These are phyloP conservation scores for Hymenoscyphus salicellus DNA, from an alignment of 2,329 filamentous ascomycete species.

Conservation along the genomic window DNA sequence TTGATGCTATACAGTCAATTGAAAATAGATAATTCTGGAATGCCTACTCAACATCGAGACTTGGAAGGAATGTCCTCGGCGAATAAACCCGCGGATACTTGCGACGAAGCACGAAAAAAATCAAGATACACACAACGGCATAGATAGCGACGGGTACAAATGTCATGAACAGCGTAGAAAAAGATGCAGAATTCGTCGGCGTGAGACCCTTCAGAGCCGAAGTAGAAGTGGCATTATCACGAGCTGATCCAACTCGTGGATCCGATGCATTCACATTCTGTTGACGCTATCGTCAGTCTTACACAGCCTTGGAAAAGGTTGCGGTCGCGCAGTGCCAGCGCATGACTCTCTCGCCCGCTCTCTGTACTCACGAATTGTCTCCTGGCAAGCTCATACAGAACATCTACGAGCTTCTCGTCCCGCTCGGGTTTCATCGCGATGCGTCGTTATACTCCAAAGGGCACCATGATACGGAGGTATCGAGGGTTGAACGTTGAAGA, in stretches of 20 bases:
- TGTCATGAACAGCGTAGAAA: slow-evolving; percentile 46
- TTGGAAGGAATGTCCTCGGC: slow-evolving; percentile 51
- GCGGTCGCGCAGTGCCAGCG: background rate
- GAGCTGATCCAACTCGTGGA: slow-evolving; percentile 44
- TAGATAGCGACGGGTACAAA: slow-evolving; percentile 52
- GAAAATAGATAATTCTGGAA: background rate
- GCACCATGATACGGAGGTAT: slow-evolving; percentile 1
- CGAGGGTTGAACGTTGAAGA: background rate
- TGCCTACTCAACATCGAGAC: slow-evolving; percentile 49
- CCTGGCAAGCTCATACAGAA: slow-evolving; percentile 4
- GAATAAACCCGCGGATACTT: slow-evolving; percentile 53
- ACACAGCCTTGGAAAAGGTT: background rate
- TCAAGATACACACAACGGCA: slow-evolving; percentile 46
- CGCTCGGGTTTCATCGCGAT: slow-evolving; percentile 5
- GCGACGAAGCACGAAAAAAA: slow-evolving; percentile 51
- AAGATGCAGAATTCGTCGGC: slow-evolving; percentile 42
- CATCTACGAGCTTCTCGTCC: background rate
- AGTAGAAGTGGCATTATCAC: slow-evolving; percentile 39
- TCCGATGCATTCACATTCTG: slow-evolving; percentile 34
- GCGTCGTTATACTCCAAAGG: background rate
- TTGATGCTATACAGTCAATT: slow-evolving; percentile 6
- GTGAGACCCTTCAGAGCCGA: slow-evolving; percentile 39
- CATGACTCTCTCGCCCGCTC: slow-evolving; percentile 11
- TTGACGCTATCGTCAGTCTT: background rate
- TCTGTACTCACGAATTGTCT: slow-evolving; percentile 7